These are phyloP conservation scores for Sugiyamaella americana DNA, from an alignment of 805 yeast species.

Conservation along the genomic window DNA sequence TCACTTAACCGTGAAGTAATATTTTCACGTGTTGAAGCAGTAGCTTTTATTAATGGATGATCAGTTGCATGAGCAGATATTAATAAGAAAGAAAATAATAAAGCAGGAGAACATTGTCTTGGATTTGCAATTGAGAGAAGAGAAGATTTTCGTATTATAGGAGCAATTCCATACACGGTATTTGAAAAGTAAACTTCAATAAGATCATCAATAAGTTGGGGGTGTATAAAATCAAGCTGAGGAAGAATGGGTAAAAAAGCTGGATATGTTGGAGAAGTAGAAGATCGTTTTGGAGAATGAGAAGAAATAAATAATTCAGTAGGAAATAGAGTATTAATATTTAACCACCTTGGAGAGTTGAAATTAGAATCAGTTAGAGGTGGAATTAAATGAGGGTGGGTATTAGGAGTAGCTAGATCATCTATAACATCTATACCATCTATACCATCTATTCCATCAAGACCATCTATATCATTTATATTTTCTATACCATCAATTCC, in stretches of 20 bases:
- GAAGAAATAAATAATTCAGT: conserved; percentile 10
- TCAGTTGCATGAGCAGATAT: conserved; percentile 30
- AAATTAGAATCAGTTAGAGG: conserved; percentile 1
- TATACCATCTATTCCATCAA: background rate
- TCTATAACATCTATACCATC: background rate
- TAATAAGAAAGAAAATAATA: conserved; percentile 24
- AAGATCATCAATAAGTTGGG: conserved; percentile 23
- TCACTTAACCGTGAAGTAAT: conserved; percentile 20
- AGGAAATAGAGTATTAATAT: conserved; percentile 10
- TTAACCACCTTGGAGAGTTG: conserved; percentile 14
- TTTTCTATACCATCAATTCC: background rate
- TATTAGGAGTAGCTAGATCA: no score
- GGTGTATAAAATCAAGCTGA: conserved; percentile 17
- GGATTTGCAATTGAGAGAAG: conserved; percentile 21
- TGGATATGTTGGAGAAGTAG: conserved; percentile 13
- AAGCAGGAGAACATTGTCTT: conserved; percentile 21
- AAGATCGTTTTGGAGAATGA: conserved; percentile 1
- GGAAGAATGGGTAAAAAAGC: conserved; percentile 17
- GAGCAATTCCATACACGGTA: conserved; percentile 27
- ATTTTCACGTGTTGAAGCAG: conserved; percentile 25
- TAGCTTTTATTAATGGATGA: conserved; percentile 24
- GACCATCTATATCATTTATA: background rate
- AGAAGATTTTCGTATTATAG: conserved; percentile 24
- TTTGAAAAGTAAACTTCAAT: conserved; percentile 26
- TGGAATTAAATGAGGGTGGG: background rate